phyloP scores from a whole-genome alignment of 106 monocot species.

The Allium cepa region DNA sequence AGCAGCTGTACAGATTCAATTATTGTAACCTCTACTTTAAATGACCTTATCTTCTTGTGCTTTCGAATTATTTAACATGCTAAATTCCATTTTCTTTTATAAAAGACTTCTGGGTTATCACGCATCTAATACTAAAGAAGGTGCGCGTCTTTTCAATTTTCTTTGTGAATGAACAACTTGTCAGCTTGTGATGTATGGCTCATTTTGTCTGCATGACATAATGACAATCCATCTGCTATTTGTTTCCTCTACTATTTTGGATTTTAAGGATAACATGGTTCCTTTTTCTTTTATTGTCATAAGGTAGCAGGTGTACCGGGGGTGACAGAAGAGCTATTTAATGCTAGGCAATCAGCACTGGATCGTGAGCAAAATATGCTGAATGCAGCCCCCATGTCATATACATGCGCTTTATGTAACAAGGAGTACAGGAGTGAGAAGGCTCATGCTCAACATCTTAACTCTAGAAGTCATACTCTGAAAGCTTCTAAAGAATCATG shows the following conservation, averaged over 20 bases:
- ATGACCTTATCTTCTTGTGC: too few relatives aligned
- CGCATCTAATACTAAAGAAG: too few relatives aligned
- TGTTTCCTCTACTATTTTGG: not conserved
- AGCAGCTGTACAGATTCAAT: too few relatives aligned
- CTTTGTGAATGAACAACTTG: too few relatives aligned
- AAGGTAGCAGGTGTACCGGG: constrained; percentile 82
- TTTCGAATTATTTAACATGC: too few relatives aligned
- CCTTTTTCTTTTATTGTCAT: not conserved
- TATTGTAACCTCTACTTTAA: too few relatives aligned
- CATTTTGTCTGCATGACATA: too few relatives aligned
- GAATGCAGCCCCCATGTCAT: constrained; percentile 42
- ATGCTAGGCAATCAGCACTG: constrained; percentile 63
- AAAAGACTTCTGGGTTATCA: too few relatives aligned
- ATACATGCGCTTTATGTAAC: constrained; percentile 70
- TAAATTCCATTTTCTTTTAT: too few relatives aligned
- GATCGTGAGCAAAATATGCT: constrained; percentile 49
- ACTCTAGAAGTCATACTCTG: constrained; percentile 45
- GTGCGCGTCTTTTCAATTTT: too few relatives aligned
- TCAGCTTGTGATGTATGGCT: too few relatives aligned
- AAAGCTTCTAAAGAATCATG: constrained; percentile 61
- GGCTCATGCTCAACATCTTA: constrained; percentile 85
- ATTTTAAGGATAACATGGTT: not conserved
- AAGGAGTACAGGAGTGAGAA: constrained; percentile 83
- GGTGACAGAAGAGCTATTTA: constrained; percentile 79
- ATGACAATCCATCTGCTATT: too few relatives aligned